Evolutionary conservation across 2,329 filamentous ascomycete genomes (phyloP).

Genomic region (Colletotrichum brevisporum): DNA sequence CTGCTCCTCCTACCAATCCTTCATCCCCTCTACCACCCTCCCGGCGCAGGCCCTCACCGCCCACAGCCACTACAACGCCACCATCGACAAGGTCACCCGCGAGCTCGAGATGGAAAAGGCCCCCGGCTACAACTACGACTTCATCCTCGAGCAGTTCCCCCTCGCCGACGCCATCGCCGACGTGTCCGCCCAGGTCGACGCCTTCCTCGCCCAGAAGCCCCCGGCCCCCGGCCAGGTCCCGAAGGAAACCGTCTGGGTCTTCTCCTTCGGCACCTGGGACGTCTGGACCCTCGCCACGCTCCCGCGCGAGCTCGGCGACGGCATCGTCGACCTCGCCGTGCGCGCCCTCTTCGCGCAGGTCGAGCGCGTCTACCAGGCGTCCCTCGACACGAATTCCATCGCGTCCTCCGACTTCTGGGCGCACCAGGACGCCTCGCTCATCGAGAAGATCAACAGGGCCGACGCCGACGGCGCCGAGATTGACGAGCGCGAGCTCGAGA

Average conservation of each 20-base stretch:
- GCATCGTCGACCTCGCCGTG: constrained; percentile 54
- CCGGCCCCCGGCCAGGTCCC: constrained; percentile 49
- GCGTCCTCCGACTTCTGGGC: constrained; percentile 62
- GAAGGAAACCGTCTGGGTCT: constrained; percentile 66
- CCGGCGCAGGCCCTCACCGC: constrained; percentile 65
- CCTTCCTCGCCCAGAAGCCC: constrained; percentile 58
- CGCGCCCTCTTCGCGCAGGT: constrained; percentile 60
- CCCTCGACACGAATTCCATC: constrained; percentile 57
- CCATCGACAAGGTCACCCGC: constrained; percentile 51
- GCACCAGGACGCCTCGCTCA: constrained; percentile 44
- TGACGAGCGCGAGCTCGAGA: constrained; percentile 48
- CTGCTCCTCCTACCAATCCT: constrained; percentile 62
- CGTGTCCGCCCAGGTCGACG: constrained; percentile 58
- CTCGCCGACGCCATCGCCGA: constrained; percentile 56
- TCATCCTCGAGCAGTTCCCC: constrained; percentile 59
- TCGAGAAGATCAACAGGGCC: constrained; percentile 37
- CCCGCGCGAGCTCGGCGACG: constrained; percentile 55
- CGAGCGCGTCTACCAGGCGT: constrained; percentile 61
- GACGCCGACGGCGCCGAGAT: constrained; percentile 22
- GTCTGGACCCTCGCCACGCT: constrained; percentile 66
- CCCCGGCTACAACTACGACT: constrained; percentile 60
- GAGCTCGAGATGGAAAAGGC: constrained; percentile 49
- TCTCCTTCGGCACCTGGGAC: constrained; percentile 69
- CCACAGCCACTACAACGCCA: constrained; percentile 68
- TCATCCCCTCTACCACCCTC: constrained; percentile 58